Evolutionary conservation across 768 basidiomycete species (phyloP).

Genomic region (Naganishia onofrii): DNA sequence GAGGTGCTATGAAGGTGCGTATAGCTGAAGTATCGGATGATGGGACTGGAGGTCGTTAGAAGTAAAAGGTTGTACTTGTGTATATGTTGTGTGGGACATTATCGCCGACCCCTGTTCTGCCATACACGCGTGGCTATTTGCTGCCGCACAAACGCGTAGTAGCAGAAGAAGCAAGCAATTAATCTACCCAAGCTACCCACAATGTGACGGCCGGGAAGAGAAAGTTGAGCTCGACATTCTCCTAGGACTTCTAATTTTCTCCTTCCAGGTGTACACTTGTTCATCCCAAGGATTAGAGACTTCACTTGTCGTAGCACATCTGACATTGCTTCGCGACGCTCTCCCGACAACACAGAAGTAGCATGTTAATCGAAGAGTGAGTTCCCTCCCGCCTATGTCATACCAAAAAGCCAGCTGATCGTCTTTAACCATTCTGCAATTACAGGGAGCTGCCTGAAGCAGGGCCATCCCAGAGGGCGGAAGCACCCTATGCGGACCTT

Average conservation of each 20-base stretch:
- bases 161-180: neutral
- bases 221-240: too few species aligned
- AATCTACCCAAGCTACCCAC: too few species aligned
- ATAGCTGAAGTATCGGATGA: too few species aligned
- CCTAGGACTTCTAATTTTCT: too few species aligned
- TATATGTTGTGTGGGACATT: neutral
- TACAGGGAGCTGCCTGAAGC: slow-evolving; percentile 19
- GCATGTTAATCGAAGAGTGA: slow-evolving; percentile 15
- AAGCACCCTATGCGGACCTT: slow-evolving; percentile 30
- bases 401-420: neutral
- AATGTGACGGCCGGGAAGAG: slow-evolving; percentile 9
- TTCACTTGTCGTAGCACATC: neutral
- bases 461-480: slow-evolving; percentile 16
- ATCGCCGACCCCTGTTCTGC: neutral
- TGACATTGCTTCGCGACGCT: neutral
- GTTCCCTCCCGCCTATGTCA: neutral
- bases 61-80: too few species aligned
- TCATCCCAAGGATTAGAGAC: neutral
- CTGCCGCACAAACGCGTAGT: neutral
- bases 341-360: neutral
- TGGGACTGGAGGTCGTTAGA: too few species aligned
- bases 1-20: neutral
- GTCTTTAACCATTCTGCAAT: neutral
- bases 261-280: neutral
- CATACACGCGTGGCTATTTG: neutral